phyloP scores from a whole-genome alignment of 345 rosid genomes.

The Brassica carinata region DNA sequence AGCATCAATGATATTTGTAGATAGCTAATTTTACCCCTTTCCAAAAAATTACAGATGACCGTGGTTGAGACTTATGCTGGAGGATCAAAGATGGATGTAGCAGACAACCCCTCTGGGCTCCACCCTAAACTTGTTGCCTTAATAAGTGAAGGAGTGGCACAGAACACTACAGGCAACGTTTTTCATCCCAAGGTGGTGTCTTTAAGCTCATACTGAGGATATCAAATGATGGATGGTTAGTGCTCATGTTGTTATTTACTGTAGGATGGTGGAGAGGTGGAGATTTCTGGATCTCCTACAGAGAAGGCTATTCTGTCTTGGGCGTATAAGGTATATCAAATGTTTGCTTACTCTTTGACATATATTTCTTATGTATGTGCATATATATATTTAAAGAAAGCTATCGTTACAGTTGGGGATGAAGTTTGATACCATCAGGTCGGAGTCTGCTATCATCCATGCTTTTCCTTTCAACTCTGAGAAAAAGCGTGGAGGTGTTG shows the following conservation, averaged over 20 bases:
- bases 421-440: constrained; percentile 74
- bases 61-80: constrained; percentile 46
- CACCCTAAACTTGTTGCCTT: constrained; percentile 52
- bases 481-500: constrained; percentile 99
- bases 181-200: constrained; percentile 74
- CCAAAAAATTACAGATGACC: constrained; percentile 69
- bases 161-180: constrained; percentile 81
- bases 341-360: constrained; percentile 23
- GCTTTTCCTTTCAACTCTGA: constrained; percentile 96
- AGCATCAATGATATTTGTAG: not conserved
- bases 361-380: constrained; percentile 9
- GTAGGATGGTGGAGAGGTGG: constrained; percentile 83
- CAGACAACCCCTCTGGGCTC: constrained; percentile 30
- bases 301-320: constrained; percentile 96
- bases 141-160: constrained; percentile 78
- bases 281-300: constrained; percentile 94
- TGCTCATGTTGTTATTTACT: constrained; percentile 20
- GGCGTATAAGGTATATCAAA: constrained; percentile 75
- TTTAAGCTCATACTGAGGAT: constrained; percentile 4
- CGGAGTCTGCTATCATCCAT: constrained; percentile 73
- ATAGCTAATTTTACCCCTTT: constrained; percentile 2
- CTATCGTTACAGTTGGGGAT: constrained; percentile 77
- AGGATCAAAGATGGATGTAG: constrained; percentile 6
- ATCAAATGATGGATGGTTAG: constrained; percentile 27
- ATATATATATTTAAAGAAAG: constrained; percentile 25